Evolutionary conservation across 2,329 filamentous ascomycete species (phyloP).

Genomic region (Neonectria coccinea): DNA sequence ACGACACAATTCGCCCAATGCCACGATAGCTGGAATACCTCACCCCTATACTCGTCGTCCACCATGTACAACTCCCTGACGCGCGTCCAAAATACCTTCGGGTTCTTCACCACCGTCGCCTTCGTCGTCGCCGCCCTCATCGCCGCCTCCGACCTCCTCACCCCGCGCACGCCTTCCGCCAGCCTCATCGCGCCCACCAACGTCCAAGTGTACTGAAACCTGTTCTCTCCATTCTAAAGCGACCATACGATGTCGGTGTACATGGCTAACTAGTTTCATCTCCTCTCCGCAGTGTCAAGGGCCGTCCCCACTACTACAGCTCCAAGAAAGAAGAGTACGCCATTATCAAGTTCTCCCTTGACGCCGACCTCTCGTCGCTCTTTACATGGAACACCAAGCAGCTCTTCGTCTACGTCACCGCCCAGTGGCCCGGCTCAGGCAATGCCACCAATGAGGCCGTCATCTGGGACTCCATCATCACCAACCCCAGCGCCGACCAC

Average conservation of each 20-base stretch:
- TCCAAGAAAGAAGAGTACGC: constrained; percentile 95
- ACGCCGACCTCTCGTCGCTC: constrained; percentile 89
- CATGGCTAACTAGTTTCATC: constrained; percentile 19
- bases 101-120: constrained; percentile 96
- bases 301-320: constrained; percentile 95
- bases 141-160: constrained; percentile 80
- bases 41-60: constrained; percentile 39
- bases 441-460: constrained; percentile 76
- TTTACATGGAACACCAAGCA: constrained; percentile 99
- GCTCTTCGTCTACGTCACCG: constrained; percentile 95
- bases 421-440: constrained; percentile 68
- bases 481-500: constrained; percentile 74
- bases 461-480: constrained; percentile 97
- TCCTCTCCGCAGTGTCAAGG: constrained; percentile 74
- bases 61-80: constrained; percentile 89
- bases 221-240: constrained; percentile 1
- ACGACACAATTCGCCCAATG: constrained; percentile 27
- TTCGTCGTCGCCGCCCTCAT: constrained; percentile 84
- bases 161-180: constrained; percentile 74
- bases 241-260: neutral
- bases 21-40: constrained; percentile 27
- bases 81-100: constrained; percentile 91
- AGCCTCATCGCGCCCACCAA: constrained; percentile 74
- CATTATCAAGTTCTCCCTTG: constrained; percentile 90
- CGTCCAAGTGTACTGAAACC: constrained; percentile 80